These are phyloP conservation scores for Cryphonectria naterciae DNA, from an alignment of 2,329 filamentous ascomycete species.

Conservation along the genomic window DNA sequence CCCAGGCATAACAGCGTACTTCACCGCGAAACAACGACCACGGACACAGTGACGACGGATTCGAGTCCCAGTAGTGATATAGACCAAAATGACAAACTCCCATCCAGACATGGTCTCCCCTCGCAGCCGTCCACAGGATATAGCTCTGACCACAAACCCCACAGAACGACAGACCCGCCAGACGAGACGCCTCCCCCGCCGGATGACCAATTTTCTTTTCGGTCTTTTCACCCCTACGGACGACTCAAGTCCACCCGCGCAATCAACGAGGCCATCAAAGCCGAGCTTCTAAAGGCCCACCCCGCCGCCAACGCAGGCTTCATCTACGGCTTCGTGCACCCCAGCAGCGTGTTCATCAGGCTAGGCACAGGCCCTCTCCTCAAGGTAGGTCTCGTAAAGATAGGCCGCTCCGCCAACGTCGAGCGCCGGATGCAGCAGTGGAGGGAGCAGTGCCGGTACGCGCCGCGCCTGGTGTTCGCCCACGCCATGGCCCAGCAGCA, in stretches of 20 bases:
- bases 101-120: neutral
- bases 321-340: conserved; percentile 36
- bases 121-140: neutral
- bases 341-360: conserved; percentile 28
- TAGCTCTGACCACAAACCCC: neutral
- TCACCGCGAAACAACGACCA: neutral
- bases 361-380: conserved; percentile 27
- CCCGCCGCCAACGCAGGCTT: conserved; percentile 26
- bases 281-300: conserved; percentile 14
- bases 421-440: conserved; percentile 34
- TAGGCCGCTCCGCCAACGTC: conserved; percentile 35
- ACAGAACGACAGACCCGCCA: neutral
- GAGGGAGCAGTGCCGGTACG: conserved; percentile 35
- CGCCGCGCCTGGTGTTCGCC: conserved; percentile 28
- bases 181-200: neutral
- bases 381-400: conserved; percentile 39
- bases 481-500: conserved; percentile 32
- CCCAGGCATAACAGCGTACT: neutral
- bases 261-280: conserved; percentile 25
- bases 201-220: neutral
- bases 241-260: conserved; percentile 10
- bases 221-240: conserved; percentile 14
- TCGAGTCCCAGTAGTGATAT: neutral
- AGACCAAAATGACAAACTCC: neutral
- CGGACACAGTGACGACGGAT: neutral